Conservation (phyloP, 495 filamentous ascomycete species). For the Aspergillus indologenus region DNA sequence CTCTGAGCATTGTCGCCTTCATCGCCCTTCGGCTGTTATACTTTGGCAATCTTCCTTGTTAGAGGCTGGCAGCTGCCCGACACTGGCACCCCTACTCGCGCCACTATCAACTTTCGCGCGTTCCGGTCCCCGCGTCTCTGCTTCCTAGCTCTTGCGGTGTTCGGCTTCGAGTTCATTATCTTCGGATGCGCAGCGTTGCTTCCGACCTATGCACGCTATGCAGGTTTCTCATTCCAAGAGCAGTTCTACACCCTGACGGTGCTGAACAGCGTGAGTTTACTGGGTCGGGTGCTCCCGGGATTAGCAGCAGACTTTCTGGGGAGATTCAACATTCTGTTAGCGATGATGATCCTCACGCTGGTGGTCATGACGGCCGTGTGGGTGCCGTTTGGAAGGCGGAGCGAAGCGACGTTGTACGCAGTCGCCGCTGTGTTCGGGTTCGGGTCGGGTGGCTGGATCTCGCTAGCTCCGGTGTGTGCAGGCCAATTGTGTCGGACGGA, state of each 20-base stretch:
- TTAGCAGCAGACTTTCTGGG: conserved; percentile 66
- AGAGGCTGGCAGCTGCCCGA: conserved; percentile 50
- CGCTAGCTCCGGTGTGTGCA: conserved; percentile 60
- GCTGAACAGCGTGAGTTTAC: conserved; percentile 36
- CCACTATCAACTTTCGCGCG: conserved; percentile 50
- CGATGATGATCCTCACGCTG: conserved; percentile 42
- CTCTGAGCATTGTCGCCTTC: conserved; percentile 56
- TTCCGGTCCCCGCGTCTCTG: conserved; percentile 55
- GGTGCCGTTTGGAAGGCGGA: conserved; percentile 53
- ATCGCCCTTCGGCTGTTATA: conserved; percentile 53
- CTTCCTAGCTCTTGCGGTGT: conserved; percentile 53
- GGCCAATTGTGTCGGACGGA: conserved; percentile 59
- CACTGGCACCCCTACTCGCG: conserved; percentile 34
- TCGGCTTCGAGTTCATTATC: conserved; percentile 51
- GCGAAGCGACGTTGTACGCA: conserved; percentile 47
- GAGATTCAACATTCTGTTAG: conserved; percentile 57
- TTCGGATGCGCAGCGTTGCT: conserved; percentile 49
- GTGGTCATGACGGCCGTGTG: conserved; percentile 55
- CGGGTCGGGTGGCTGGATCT: conserved; percentile 58
- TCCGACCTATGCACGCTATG: conserved; percentile 45
- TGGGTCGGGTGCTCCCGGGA: conserved; percentile 69
- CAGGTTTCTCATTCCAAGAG: conserved; percentile 22
- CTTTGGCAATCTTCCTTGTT: conserved; percentile 52
- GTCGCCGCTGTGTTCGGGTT: conserved; percentile 65
- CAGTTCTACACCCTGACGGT: conserved; percentile 39